phyloP scores from a whole-genome alignment of 2,329 filamentous ascomycete species.

The Fusarium cyanostomum region DNA sequence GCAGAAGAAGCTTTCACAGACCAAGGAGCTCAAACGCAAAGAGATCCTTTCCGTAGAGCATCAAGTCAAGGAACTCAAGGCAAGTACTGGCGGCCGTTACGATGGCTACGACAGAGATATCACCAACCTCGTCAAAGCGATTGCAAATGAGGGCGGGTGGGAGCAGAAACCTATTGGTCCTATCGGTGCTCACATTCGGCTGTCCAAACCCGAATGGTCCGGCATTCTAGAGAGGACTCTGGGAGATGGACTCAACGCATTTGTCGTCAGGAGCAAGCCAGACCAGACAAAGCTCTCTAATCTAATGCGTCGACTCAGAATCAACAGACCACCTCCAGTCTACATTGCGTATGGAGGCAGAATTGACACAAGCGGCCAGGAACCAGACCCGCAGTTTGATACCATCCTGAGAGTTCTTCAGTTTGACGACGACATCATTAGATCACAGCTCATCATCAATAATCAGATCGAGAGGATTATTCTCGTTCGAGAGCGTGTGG shows the following conservation, averaged over 20 bases:
- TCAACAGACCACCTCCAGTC: slow-evolving; percentile 56
- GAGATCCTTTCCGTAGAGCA: slow-evolving; percentile 64
- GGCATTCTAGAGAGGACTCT: slow-evolving; percentile 81
- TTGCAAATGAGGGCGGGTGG: slow-evolving; percentile 76
- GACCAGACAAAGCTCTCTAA: slow-evolving; percentile 76
- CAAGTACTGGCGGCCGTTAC: slow-evolving; percentile 65
- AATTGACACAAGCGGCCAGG: slow-evolving; percentile 58
- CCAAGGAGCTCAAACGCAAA: slow-evolving; percentile 56
- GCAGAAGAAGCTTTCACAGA: slow-evolving; percentile 44
- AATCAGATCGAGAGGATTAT: slow-evolving; percentile 85
- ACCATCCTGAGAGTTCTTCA: slow-evolving; percentile 84
- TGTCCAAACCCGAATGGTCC: slow-evolving; percentile 85
- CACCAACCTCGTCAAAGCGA: slow-evolving; percentile 70
- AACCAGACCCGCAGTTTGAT: slow-evolving; percentile 76
- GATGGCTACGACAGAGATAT: slow-evolving; percentile 73
- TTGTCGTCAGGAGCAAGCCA: slow-evolving; percentile 80
- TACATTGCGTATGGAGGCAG: slow-evolving; percentile 51
- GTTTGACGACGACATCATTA: slow-evolving; percentile 81
- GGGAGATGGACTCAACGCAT: slow-evolving; percentile 75
- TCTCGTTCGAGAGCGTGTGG: slow-evolving; percentile 72
- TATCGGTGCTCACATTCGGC: slow-evolving; percentile 78
- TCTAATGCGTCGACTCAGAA: slow-evolving; percentile 70
- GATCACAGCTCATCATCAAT: slow-evolving; percentile 84
- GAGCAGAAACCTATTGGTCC: slow-evolving; percentile 81
- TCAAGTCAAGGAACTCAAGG: slow-evolving; percentile 60